These are phyloP conservation scores for Mycena sanguinolenta DNA, from an alignment of 768 basidiomycete genomes.

Conservation along the genomic window DNA sequence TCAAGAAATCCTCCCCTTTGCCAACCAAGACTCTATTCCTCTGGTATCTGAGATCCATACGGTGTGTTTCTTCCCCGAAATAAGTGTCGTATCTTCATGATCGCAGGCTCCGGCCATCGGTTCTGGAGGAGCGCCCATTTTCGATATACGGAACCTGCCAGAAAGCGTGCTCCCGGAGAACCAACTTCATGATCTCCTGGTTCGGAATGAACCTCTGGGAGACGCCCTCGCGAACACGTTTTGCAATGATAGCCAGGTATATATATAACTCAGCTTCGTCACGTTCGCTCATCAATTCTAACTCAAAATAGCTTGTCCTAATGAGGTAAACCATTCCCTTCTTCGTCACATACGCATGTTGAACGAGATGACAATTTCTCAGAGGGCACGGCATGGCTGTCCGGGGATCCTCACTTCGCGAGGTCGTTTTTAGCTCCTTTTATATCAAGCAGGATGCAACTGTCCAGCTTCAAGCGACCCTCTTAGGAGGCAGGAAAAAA, in stretches of 20 bases:
- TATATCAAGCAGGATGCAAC: constrained; percentile 38
- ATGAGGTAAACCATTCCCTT: constrained; percentile 26
- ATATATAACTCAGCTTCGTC: constrained; percentile 24
- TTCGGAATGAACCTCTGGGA: constrained; percentile 36
- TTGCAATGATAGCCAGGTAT: constrained; percentile 26
- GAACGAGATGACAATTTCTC: neutral
- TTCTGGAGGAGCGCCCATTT: constrained; percentile 35
- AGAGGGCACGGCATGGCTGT: constrained; percentile 42
- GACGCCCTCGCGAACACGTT: constrained; percentile 38
- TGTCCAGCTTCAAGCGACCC: constrained; percentile 35
- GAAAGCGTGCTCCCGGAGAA: constrained; percentile 24
- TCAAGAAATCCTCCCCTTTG: constrained; percentile 37
- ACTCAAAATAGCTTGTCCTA: constrained; percentile 31
- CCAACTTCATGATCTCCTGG: constrained; percentile 34
- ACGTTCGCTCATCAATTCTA: neutral
- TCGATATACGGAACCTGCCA: constrained; percentile 34
- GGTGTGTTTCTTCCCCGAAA: constrained; percentile 4
- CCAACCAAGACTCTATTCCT: constrained; percentile 30
- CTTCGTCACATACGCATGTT: too few species aligned
- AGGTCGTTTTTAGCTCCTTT: constrained; percentile 38
- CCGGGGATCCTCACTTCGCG: constrained; percentile 33
- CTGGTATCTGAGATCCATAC: constrained; percentile 36
- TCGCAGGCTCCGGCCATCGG: constrained; percentile 25
- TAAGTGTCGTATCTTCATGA: neutral
- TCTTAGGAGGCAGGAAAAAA: constrained; percentile 33